Conservation (phyloP, 768 basidiomycete genomes). For the Boletus pseudopeckii region DNA sequence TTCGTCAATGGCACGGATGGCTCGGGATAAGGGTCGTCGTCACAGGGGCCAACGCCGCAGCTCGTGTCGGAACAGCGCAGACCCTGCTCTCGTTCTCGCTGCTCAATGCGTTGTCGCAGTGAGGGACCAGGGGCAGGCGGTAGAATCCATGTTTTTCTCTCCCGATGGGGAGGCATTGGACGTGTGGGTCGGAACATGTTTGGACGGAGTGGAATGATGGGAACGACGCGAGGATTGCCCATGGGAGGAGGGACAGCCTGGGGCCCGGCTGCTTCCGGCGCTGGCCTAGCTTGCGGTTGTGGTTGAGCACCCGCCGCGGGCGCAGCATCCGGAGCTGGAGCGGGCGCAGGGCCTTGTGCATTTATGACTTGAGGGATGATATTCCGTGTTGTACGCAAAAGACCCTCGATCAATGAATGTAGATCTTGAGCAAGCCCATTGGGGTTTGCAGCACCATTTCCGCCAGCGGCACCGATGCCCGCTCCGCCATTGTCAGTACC, state of each 20-base stretch:
- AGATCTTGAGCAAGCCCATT: slow-evolving; percentile 21
- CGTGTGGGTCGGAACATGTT: slow-evolving; percentile 23
- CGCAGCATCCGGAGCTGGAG: too few relatives aligned
- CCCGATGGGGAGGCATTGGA: slow-evolving; percentile 30
- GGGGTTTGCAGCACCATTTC: slow-evolving; percentile 18
- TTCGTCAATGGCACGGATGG: slow-evolving; percentile 19
- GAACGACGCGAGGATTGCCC: slow-evolving; percentile 16
- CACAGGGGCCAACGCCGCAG: slow-evolving; percentile 73
- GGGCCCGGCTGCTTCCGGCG: slow-evolving; percentile 5
- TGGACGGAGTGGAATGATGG: slow-evolving; percentile 14
- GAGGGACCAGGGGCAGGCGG: slow-evolving; percentile 68
- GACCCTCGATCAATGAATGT: slow-evolving; percentile 24
- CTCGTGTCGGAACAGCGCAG: slow-evolving; percentile 68
- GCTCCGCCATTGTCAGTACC: background rate
- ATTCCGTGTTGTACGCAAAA: slow-evolving; percentile 25
- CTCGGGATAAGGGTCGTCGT: slow-evolving; percentile 57
- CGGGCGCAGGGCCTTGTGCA: slow-evolving; percentile 7
- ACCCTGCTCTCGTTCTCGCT: slow-evolving; percentile 67
- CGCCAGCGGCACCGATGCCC: slow-evolving; percentile 11
- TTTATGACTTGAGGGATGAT: slow-evolving; percentile 24
- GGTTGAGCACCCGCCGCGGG: slow-evolving; percentile 1
- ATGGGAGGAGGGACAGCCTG: background rate
- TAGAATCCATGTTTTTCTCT: slow-evolving; percentile 50
- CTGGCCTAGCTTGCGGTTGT: slow-evolving; percentile 8
- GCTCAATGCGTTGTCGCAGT: slow-evolving; percentile 69